Percentiles rank a stretch among this genome's conserved stretches.
phyloP scores from a whole-genome alignment of 805 yeast species.

The Myxozyma mucilagina region DNA sequence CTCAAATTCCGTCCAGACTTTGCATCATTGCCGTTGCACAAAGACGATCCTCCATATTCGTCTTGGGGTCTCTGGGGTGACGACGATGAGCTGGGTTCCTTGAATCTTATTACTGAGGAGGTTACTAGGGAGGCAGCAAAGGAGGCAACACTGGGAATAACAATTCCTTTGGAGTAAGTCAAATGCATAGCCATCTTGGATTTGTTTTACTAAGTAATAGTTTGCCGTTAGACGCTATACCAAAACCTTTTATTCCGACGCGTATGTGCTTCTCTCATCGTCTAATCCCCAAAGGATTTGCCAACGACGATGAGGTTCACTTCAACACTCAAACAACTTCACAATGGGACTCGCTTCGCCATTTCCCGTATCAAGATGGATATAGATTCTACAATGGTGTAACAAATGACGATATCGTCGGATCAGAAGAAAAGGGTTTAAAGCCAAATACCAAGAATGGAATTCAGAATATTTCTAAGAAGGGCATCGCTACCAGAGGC shows the following conservation, averaged over 20 bases:
- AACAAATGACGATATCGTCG: not conserved
- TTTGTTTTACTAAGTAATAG: not conserved
- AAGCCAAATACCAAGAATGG: conserved; percentile 1
- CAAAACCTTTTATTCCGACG: conserved; percentile 1
- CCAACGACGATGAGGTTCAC: conserved; percentile 10
- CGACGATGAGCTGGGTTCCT: conserved; percentile 7
- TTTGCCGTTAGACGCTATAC: conserved; percentile 4
- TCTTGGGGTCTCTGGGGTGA: conserved; percentile 10
- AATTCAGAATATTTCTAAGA: conserved; percentile 6
- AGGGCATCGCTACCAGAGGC: conserved; percentile 6
- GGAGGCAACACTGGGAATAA: conserved; percentile 1
- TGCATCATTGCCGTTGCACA: conserved; percentile 1
- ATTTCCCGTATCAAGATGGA: conserved; percentile 5
- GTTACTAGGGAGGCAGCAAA: not conserved
- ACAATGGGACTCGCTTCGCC: conserved; percentile 11
- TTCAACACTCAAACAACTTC: conserved; percentile 10
- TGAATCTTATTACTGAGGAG: conserved; percentile 2
- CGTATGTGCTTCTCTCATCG: not conserved
- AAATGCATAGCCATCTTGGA: not conserved
- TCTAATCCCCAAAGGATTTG: conserved; percentile 1
- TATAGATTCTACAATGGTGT: not conserved
- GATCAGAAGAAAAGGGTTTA: not conserved
- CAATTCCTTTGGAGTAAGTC: conserved; percentile 9
- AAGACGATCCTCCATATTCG: conserved; percentile 8
- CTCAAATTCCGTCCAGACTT: not conserved